Evolutionary conservation across 116 monocot species (phyloP).

Genomic region (Zostera marina): DNA sequence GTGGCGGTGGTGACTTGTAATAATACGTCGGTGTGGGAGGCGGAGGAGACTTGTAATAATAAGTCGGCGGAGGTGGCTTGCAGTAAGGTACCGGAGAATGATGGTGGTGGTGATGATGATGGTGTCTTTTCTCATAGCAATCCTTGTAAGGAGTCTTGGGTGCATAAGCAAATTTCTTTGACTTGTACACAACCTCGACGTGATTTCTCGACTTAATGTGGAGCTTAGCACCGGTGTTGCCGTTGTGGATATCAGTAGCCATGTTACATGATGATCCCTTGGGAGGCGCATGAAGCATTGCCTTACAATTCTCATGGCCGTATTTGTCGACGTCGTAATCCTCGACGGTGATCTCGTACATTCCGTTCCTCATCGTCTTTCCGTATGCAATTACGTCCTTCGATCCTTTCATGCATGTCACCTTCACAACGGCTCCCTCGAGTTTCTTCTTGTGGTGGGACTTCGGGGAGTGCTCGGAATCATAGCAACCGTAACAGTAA

Average conservation of each 20-base stretch:
- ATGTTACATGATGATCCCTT: slow-evolving; percentile 25
- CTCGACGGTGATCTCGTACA: slow-evolving; percentile 13
- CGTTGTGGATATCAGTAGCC: slow-evolving; percentile 14
- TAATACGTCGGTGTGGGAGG: slow-evolving; percentile 8
- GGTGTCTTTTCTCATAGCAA: slow-evolving; percentile 11
- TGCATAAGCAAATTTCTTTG: slow-evolving; percentile 22
- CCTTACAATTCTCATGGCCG: slow-evolving; percentile 17
- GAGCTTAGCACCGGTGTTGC: slow-evolving; percentile 16
- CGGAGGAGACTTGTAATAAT: slow-evolving; percentile 17
- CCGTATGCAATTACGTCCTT: slow-evolving; percentile 18
- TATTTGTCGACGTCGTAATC: slow-evolving; percentile 18
- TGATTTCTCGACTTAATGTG: slow-evolving; percentile 10
- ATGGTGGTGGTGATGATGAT: slow-evolving; percentile 9
- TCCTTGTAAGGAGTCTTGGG: slow-evolving; percentile 23
- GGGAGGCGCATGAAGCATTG: slow-evolving; percentile 15
- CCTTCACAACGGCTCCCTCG: slow-evolving; percentile 25
- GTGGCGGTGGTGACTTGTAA: slow-evolving; percentile 12
- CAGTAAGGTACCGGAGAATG: slow-evolving; percentile 13
- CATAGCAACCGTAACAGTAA: slow-evolving; percentile 25
- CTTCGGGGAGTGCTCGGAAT: slow-evolving; percentile 10
- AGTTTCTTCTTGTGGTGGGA: slow-evolving; percentile 26
- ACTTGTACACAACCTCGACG: slow-evolving; percentile 10
- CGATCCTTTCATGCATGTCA: slow-evolving; percentile 21
- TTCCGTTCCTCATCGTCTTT: slow-evolving; percentile 17
- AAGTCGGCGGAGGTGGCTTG: slow-evolving; percentile 9